phyloP scores from a whole-genome alignment of 1,284 basidiomycete genomes.

The Austropuccinia psidii region DNA sequence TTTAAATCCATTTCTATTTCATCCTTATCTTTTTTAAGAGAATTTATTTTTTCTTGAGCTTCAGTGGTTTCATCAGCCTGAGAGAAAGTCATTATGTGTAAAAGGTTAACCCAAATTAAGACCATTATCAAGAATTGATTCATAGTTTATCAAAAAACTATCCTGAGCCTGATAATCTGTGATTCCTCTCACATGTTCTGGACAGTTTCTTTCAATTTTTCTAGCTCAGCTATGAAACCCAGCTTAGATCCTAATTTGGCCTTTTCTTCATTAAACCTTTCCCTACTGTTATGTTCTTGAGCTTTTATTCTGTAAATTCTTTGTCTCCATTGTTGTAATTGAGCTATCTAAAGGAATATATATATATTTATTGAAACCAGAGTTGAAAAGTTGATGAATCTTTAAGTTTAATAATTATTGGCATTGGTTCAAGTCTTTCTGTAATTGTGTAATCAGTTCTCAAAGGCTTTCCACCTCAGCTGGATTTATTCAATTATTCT shows the following conservation, averaged over 20 bases:
- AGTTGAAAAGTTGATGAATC: background rate
- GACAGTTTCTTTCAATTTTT: conserved; percentile 11
- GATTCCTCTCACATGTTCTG: conserved; percentile 6
- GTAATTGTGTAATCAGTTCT: conserved; percentile 13
- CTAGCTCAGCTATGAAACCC: background rate
- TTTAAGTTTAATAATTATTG: background rate
- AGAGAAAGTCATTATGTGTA: no score
- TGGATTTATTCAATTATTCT: conserved; percentile 45
- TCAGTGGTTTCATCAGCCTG: background rate
- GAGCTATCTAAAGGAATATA: background rate
- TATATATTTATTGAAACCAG: background rate
- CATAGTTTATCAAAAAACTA: background rate
- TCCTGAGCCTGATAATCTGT: background rate
- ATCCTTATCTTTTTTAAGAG: conserved; percentile 22
- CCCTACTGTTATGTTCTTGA: background rate
- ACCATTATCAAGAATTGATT: background rate
- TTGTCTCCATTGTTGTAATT: conserved; percentile 2
- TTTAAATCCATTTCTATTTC: background rate
- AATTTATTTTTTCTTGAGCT: conserved; percentile 18
- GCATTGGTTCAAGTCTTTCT: background rate
- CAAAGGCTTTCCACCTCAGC: conserved; percentile 34
- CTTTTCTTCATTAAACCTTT: background rate
- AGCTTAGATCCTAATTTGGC: conserved; percentile 12
- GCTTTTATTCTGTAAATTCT: background rate
- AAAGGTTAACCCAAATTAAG: background rate